These are phyloP conservation scores for slime mould (Dictyostelium discoideum) DNA, from an alignment of 78 protist species.

Conservation along the genomic window DNA sequence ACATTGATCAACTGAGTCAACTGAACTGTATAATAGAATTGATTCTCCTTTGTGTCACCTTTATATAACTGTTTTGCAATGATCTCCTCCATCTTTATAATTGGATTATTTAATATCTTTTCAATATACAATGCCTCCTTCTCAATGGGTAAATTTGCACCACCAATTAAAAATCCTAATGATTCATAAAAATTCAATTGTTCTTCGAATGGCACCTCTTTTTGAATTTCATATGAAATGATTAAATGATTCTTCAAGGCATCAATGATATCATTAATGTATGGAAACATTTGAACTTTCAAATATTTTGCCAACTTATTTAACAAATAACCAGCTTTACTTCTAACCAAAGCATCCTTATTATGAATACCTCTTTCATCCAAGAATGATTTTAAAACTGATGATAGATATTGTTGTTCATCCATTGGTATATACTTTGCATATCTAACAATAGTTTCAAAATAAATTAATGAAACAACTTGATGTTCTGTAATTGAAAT, in stretches of 20 bases:
- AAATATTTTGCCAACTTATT: constrained; percentile 60
- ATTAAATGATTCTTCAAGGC: constrained; percentile 52
- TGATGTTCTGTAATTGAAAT: constrained; percentile 40
- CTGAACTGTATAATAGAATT: constrained; percentile 35
- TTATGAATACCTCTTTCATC: constrained; percentile 55
- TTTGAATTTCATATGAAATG: constrained; percentile 66
- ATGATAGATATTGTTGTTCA: not conserved
- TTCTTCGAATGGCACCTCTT: constrained; percentile 74
- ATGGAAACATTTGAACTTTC: constrained; percentile 58
- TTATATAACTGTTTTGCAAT: constrained; percentile 19
- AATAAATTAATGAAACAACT: constrained; percentile 52
- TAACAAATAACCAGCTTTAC: constrained; percentile 41
- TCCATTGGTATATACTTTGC: constrained; percentile 49
- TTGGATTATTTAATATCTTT: constrained; percentile 29
- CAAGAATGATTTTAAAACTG: constrained; percentile 30
- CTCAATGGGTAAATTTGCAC: constrained; percentile 13
- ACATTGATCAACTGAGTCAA: constrained; percentile 39
- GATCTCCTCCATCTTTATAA: constrained; percentile 33
- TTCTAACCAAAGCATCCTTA: constrained; percentile 55
- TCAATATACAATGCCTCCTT: constrained; percentile 39
- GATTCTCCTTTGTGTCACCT: constrained; percentile 57
- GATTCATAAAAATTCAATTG: constrained; percentile 70
- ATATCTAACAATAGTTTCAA: constrained; percentile 64
- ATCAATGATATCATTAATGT: constrained; percentile 48
- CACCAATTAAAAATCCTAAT: constrained; percentile 63